Conservation (phyloP, 371 early-diverging fungal species). For the Agmasoma carcini region DNA sequence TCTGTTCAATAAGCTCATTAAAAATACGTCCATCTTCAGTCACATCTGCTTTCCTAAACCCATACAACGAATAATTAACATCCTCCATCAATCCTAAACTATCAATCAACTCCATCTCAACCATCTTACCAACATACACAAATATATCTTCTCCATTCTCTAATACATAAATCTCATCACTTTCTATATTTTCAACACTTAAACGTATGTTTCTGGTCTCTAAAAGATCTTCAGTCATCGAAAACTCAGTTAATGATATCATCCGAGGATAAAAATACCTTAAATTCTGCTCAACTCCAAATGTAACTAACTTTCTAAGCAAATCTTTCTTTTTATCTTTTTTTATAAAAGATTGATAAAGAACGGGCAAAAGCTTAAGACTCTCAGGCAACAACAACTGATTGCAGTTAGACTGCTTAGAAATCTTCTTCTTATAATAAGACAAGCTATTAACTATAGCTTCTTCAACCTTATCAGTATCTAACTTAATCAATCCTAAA, state of each 20-base stretch:
- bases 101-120: conserved; percentile 27
- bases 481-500: conserved; percentile 41
- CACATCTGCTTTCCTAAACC: not conserved
- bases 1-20: conserved; percentile 9
- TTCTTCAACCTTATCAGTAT: conserved; percentile 30
- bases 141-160: conserved; percentile 42
- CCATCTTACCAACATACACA: conserved; percentile 50
- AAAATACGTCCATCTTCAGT: conserved; percentile 14
- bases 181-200: conserved; percentile 26
- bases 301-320: conserved; percentile 3
- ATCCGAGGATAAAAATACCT: conserved; percentile 53
- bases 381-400: conserved; percentile 53
- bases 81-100: conserved; percentile 16
- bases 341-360: conserved; percentile 35
- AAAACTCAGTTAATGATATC: conserved; percentile 48
- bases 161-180: conserved; percentile 49
- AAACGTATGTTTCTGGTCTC: conserved; percentile 33
- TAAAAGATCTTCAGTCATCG: conserved; percentile 21
- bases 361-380: conserved; percentile 49
- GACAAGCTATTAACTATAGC: conserved; percentile 32
- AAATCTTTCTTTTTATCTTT: not conserved
- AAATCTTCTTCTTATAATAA: conserved; percentile 46
- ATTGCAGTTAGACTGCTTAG: conserved; percentile 31
- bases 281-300: conserved; percentile 41
- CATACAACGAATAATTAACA: not conserved